phyloP scores from a whole-genome alignment of 2,329 filamentous ascomycete species.

The Torrubiellomyces zombiae region DNA sequence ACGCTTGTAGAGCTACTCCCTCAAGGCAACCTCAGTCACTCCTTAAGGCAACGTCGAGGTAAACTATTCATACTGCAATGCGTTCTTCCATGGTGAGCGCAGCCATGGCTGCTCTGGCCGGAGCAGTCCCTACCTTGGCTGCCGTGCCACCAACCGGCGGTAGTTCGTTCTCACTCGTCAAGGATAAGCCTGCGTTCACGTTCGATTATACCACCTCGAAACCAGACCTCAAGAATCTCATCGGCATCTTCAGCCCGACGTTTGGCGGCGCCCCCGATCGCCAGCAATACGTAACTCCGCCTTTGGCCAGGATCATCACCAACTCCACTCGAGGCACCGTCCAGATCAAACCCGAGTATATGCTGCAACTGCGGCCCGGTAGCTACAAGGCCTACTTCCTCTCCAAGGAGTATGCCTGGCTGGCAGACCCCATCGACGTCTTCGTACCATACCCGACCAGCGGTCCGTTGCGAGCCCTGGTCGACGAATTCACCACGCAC shows the following conservation, averaged over 20 bases:
- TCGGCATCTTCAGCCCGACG: slow-evolving; percentile 16
- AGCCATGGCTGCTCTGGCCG: no score
- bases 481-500: slow-evolving; percentile 10
- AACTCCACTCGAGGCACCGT: slow-evolving; percentile 4
- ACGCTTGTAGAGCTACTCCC: no score
- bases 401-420: slow-evolving; percentile 14
- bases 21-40: no score
- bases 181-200: no score
- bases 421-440: slow-evolving; percentile 15
- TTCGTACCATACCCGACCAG: slow-evolving; percentile 5
- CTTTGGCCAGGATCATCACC: slow-evolving; percentile 6
- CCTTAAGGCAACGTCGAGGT: no score
- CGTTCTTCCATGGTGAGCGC: no score
- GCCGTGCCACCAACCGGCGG: no score
- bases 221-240: slow-evolving; percentile 15
- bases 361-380: slow-evolving; percentile 9
- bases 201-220: slow-evolving; percentile 14
- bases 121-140: no score
- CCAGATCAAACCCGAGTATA: slow-evolving; percentile 14
- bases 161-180: no score
- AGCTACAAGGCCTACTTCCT: slow-evolving; percentile 18
- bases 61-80: no score
- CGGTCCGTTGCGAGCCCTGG: slow-evolving; percentile 10
- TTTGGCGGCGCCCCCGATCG: slow-evolving; percentile 15
- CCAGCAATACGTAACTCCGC: slow-evolving; percentile 8